Evolutionary conservation across 2,329 filamentous ascomycete species (phyloP), one percentile per base, ranked within the genome.

Genomic region (Talaromyces sp.): DNA sequence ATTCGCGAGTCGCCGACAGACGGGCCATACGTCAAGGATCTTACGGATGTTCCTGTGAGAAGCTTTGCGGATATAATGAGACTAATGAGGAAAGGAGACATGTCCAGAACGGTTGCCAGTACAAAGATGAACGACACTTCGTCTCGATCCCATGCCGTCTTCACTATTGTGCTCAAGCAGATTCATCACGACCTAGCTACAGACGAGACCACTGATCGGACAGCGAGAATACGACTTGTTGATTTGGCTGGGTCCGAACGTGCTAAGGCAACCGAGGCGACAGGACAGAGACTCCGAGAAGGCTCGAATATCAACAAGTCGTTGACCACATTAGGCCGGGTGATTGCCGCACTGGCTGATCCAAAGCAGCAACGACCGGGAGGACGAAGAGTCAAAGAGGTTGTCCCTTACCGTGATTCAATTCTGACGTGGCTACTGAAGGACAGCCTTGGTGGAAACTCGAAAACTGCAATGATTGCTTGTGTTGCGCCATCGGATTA

Each of bases 121-220:
- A 99, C 94, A 60, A 97, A 97, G 78, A 99, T 99, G 94, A 99
- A 99, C 75, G 94, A 99, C 74, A 97, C 93, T 2, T 96, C 91
- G 56, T 96, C 91, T 62, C 89, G 94, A 72, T 96, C 91, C 63
- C 94, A 99, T 70, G 91, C 94, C 7, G 94, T 99, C 59, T 99
- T 99, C 74, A 99, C 94, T 28, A 94, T 99, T 66, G 94, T 96
- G 77, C 81, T 99, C 59, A 97, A 96, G 77, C 94, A 97, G 74
- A 99, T 99, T 63, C 92, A 97, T 70, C 93, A 97, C 75, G 93
- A 97, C 67, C 88, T 97, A 77, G 88, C 91, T 55, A 95, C 91
- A n/a, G 94, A 99, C 72, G 92, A 96, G 77, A 97, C 93, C 1
- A 97, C 95, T 13, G 94, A 99, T 74, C 86, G 94, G 63, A 89